Conservation (phyloP, 225 moss, liverwort and hornwort genomes). For the Sphagnum contortum region DNA sequence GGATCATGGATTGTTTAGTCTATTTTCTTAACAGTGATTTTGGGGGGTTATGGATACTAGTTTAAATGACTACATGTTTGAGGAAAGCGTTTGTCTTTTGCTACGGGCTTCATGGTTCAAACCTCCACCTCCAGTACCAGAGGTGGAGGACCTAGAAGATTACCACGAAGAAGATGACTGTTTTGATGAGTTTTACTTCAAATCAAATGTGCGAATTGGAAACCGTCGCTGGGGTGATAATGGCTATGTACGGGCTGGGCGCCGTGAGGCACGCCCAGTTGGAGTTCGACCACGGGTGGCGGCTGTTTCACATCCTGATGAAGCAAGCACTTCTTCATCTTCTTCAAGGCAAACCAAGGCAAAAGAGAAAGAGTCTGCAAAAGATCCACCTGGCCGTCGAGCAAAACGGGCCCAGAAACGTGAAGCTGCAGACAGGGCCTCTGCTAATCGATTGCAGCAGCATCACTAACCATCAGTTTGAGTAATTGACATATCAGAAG, state of each 20-base stretch:
- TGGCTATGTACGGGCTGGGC: conserved; percentile 62
- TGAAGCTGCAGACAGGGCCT: conserved; percentile 26
- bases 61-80: conserved; percentile 45
- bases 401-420: conserved; percentile 66
- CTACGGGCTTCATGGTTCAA: conserved; percentile 57
- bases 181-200: conserved; percentile 58
- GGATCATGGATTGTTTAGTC: no score
- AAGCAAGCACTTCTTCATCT: conserved; percentile 42
- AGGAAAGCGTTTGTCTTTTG: conserved; percentile 63
- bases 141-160: conserved; percentile 43
- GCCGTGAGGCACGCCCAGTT: conserved; percentile 58
- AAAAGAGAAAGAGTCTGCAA: conserved; percentile 20
- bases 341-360: conserved; percentile 15
- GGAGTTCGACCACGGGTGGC: conserved; percentile 41
- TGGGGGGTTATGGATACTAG: conserved; percentile 9
- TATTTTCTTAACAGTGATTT: no score
- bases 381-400: conserved; percentile 42
- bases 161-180: conserved; percentile 55
- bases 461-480: neutral
- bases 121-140: conserved; percentile 29
- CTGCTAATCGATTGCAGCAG: conserved; percentile 4
- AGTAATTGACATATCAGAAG: neutral
- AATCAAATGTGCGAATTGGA: conserved; percentile 56
- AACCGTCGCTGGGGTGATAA: conserved; percentile 70
- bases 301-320: conserved; percentile 43